A percentile compares a stretch with the other conserved stretches of the same genome.
These are phyloP conservation scores for Cymbopogon citratus DNA, from an alignment of 176 grass and related monocot genomes.

Conservation along the genomic window DNA sequence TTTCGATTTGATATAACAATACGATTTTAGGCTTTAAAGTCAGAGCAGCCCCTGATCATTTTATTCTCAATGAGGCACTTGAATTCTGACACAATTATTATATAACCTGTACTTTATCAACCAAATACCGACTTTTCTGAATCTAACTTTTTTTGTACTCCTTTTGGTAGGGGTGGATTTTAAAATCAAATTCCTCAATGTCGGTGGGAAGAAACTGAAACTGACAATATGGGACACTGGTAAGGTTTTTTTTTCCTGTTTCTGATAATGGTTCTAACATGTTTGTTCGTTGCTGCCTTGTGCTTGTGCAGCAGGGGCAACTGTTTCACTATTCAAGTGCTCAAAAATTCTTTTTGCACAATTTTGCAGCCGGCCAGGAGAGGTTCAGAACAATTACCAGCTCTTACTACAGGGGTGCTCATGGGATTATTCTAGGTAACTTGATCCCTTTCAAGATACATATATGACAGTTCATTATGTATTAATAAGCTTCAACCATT, in stretches of 20 bases:
- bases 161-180: conserved; percentile 76
- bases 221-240: conserved; percentile 99
- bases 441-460: neutral
- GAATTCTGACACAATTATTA: neutral
- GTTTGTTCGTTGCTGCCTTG: neutral
- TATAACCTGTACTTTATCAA: neutral
- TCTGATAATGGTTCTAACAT: neutral
- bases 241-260: conserved; percentile 1
- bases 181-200: conserved; percentile 83
- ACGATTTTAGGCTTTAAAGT: neutral
- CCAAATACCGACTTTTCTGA: neutral
- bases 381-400: conserved; percentile 93
- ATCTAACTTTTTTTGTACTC: neutral
- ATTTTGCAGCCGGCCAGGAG: conserved; percentile 85
- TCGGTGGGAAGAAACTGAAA: conserved; percentile 78
- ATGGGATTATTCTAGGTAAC: conserved; percentile 96
- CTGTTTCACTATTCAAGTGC: neutral
- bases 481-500: no score
- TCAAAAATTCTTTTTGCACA: neutral
- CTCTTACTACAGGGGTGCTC: conserved; percentile 95
- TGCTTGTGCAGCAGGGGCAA: neutral
- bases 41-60: neutral
- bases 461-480: no score
- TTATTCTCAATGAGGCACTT: neutral
- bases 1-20: neutral